These are phyloP conservation scores for Pharus latifolius DNA, from an alignment of 176 grass and related monocot genomes.

Conservation along the genomic window DNA sequence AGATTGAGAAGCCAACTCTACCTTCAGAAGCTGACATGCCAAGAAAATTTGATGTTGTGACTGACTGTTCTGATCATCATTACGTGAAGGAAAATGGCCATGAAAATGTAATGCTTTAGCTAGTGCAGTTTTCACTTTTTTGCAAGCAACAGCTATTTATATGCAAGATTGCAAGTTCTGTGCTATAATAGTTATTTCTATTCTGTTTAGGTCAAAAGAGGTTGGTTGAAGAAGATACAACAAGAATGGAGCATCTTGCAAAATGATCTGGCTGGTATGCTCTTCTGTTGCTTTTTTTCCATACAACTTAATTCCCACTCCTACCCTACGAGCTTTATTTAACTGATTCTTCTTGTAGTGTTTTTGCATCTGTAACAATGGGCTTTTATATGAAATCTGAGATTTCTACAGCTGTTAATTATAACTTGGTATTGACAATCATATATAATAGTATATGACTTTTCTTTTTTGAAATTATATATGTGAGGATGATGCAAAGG, in stretches of 20 bases:
- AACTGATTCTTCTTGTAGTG: background rate
- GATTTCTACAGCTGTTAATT: background rate
- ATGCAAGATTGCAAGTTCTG: background rate
- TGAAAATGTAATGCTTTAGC: conserved; percentile 24
- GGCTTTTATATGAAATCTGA: background rate
- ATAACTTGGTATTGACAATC: background rate
- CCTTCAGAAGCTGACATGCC: conserved; percentile 25
- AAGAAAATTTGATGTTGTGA: conserved; percentile 71
- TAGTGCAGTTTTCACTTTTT: background rate
- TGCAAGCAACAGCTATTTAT: background rate
- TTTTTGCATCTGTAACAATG: too few species aligned
- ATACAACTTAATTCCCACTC: background rate
- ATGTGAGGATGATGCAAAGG: background rate
- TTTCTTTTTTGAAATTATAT: background rate
- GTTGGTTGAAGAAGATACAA: conserved; percentile 82
- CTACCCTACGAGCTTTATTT: too few species aligned
- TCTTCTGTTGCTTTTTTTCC: conserved; percentile 5
- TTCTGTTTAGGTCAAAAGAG: conserved; percentile 59
- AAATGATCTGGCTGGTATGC: conserved; percentile 64
- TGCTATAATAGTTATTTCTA: conserved; percentile 4
- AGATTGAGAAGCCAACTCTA: conserved; percentile 29
- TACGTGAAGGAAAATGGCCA: conserved; percentile 50
- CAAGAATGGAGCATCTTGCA: conserved; percentile 83
- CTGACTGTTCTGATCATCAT: conserved; percentile 71
- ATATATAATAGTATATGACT: background rate